phyloP scores from a whole-genome alignment of 176 grass and related monocot genomes.

The Sorghum bicolor region Sorghum_bicolor_NCBIv3 NC_012870.2:9029501-9030000 shows the following conservation, averaged over 20 bases:
- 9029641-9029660: not conserved
- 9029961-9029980: conserved; percentile 13
- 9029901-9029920: conserved; percentile 5
- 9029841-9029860: not conserved
- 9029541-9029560: not conserved
- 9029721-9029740: not conserved
- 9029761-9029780: not conserved
- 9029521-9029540: not conserved
- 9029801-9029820: not conserved
- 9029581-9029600: not conserved
- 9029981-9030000: not conserved
- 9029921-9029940: conserved; percentile 4
- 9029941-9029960: conserved; percentile 23
- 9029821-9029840: not conserved
- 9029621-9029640: conserved; percentile 25
- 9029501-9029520: not conserved
- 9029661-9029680: conserved; percentile 12
- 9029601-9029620: not conserved
- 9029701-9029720: not conserved
- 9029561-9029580: not conserved
- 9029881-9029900: conserved; percentile 25
- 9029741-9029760: not conserved
- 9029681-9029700: not conserved
- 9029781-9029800: not conserved
- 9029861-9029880: not conserved